These are phyloP conservation scores for Ephemerocybe angulata DNA, from an alignment of 768 basidiomycete species.

Conservation along the genomic window DNA sequence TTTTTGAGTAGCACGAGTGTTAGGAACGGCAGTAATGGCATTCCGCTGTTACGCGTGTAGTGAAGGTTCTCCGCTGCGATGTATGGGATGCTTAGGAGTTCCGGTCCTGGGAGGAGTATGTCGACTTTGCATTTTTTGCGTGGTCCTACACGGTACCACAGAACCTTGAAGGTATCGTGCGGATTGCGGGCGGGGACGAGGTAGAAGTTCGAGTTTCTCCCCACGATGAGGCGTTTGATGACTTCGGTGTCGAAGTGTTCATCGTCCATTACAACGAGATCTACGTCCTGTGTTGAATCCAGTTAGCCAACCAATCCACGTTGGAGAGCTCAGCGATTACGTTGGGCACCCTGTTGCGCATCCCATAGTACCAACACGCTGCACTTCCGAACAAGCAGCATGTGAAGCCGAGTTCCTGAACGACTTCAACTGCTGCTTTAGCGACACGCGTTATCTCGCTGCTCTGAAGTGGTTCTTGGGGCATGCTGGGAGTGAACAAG, in stretches of 20 bases:
- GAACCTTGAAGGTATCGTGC: slow-evolving; percentile 5
- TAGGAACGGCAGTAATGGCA: slow-evolving; percentile 5
- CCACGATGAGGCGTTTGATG: slow-evolving; percentile 4
- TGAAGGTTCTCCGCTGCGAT: background rate
- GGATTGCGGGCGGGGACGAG: slow-evolving; percentile 11
- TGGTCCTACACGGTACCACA: slow-evolving; percentile 8
- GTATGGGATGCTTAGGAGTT: slow-evolving; percentile 3
- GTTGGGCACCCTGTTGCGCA: slow-evolving; percentile 30
- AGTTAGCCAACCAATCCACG: background rate
- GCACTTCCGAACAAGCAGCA: slow-evolving; percentile 38
- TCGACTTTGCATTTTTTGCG: slow-evolving; percentile 13
- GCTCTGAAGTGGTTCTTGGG: no score
- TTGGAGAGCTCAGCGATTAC: slow-evolving; percentile 17
- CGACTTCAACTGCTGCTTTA: slow-evolving; percentile 21
- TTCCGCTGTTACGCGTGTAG: background rate
- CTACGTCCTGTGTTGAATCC: slow-evolving; percentile 32
- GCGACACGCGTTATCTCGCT: slow-evolving; percentile 18
- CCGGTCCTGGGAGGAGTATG: slow-evolving; percentile 10
- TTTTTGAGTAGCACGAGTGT: slow-evolving; percentile 2
- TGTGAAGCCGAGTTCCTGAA: slow-evolving; percentile 21
- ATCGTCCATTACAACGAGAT: slow-evolving; percentile 27
- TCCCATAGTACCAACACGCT: slow-evolving; percentile 37
- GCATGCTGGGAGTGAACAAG: no score
- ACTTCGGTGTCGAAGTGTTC: slow-evolving; percentile 4
- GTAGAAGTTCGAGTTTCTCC: slow-evolving; percentile 9